Evolutionary conservation across 2,329 filamentous ascomycete species (phyloP), one percentile per base, ranked within the genome.

Genomic region (Esteya vermicola): DNA sequence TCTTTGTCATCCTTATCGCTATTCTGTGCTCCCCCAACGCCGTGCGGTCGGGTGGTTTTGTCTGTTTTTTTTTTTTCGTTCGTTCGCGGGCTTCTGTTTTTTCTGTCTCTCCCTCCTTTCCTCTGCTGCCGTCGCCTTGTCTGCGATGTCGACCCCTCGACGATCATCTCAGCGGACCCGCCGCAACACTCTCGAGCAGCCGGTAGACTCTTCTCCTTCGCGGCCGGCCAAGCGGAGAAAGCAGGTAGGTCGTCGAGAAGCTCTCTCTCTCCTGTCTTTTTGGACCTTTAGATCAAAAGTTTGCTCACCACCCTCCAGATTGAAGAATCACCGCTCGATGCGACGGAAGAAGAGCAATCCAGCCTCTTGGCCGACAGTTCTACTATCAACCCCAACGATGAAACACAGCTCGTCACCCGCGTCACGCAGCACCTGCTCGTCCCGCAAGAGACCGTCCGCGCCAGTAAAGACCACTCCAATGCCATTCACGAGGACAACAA

Each of bases 211-310:
- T 21, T 78, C 75, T 4, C 74, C 75, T 13, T 70, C 66, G 43
- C 68, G 73, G 40, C 74, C 75, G n/a, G 61, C 67, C 10, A 79
- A 79, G 61, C 72, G 75, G 52, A 70, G 75, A 59, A 78, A 68
- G 61, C 75, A 72, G 66, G 72, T 73, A 56, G 36, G 55, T 10
- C 48, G 5, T 4, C 33, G 14, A n/a, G n/a, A n/a, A 22, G 4
- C 13, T 35, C 16, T 32, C 12, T 22, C 35, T 19, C 16, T 16
- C 18, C 10, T 19, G 8, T 36, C 27, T 28, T 22, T 18, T 35
- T 23, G 3, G 26, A 40, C 38, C 34, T 34, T 14, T 38, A 32
- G 2, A 8, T 14, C 10, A 20, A n/a, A 31, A 22, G 28, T 30
- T 9, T 40, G 32, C 21, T 38, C 16, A 25, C 26, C 6, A 21